A percentile compares a stretch with the other conserved stretches of the same genome.
These are phyloP conservation scores for Nakazawaea ambrosiae DNA, from an alignment of 805 yeast genomes.

Conservation along the genomic window DNA sequence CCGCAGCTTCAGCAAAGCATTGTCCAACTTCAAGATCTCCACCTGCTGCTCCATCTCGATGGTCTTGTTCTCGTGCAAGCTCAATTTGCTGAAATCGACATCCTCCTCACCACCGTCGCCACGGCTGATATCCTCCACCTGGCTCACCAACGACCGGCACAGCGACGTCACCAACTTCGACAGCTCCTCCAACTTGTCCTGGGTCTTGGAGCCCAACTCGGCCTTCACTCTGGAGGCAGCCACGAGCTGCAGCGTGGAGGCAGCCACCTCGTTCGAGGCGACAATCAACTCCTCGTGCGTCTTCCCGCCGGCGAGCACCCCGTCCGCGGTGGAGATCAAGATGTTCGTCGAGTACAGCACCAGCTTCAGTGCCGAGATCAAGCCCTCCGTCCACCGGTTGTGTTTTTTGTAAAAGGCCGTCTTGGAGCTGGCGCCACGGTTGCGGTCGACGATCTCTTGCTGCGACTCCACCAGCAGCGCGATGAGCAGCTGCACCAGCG, in stretches of 20 bases:
- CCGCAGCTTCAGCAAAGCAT: constrained; percentile 62
- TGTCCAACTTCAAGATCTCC: constrained; percentile 77
- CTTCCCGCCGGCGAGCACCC: constrained; percentile 57
- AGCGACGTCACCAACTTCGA: constrained; percentile 68
- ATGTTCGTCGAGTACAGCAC: constrained; percentile 79
- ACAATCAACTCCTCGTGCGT: constrained; percentile 81
- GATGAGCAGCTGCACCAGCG: constrained; percentile 67
- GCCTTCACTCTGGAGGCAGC: constrained; percentile 89
- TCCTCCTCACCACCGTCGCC: constrained; percentile 25
- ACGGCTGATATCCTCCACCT: constrained; percentile 56
- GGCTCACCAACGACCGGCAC: constrained; percentile 62
- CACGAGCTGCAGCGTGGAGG: constrained; percentile 86
- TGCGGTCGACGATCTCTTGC: constrained; percentile 68
- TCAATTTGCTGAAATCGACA: constrained; percentile 59
- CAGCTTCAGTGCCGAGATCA: constrained; percentile 81
- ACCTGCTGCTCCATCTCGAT: constrained; percentile 92
- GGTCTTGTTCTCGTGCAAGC: constrained; percentile 77
- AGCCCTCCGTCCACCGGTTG: constrained; percentile 91
- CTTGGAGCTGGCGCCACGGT: constrained; percentile 56
- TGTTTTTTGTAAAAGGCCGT: constrained; percentile 81
- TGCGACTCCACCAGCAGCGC: constrained; percentile 76
- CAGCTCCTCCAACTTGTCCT: constrained; percentile 63
- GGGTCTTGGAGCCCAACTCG: constrained; percentile 66
- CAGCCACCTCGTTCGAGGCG: constrained; percentile 87
- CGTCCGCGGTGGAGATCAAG: constrained; percentile 83